Evolutionary conservation across 345 rosid genomes (phyloP).

Genomic region (Hibiscus trionum): DNA sequence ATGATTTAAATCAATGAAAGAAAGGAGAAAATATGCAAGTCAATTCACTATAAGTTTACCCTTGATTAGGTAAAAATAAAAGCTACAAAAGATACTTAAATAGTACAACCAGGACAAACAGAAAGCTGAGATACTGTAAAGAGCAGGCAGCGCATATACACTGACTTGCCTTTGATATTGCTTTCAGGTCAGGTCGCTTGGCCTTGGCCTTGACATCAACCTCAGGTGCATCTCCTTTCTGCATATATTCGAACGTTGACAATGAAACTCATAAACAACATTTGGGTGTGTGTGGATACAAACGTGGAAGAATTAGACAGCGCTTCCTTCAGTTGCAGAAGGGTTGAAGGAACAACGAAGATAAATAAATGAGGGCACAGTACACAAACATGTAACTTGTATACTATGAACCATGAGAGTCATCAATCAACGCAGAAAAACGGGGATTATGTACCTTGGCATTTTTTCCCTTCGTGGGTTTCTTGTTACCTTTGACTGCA

Average conservation of each 20-base stretch:
- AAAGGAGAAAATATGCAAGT: not conserved
- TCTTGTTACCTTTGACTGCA: constrained; percentile 18
- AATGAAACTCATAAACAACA: not conserved
- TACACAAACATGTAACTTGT: not conserved
- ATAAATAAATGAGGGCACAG: not conserved
- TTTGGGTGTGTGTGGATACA: not conserved
- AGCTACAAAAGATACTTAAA: not conserved
- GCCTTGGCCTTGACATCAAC: constrained; percentile 24
- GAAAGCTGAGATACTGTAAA: not conserved
- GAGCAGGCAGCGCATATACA: not conserved
- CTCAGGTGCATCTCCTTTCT: constrained; percentile 28
- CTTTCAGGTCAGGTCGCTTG: constrained; percentile 82
- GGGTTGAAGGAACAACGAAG: not conserved
- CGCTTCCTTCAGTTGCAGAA: not conserved
- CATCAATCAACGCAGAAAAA: not conserved
- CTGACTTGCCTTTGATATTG: constrained; percentile 55
- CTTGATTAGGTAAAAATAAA: not conserved
- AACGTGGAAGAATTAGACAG: not conserved
- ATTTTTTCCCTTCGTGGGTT: constrained; percentile 22
- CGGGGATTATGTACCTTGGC: constrained; percentile 22
- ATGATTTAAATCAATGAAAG: not conserved
- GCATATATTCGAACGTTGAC: constrained; percentile 10
- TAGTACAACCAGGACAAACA: not conserved
- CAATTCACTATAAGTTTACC: not conserved
- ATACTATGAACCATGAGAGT: not conserved